Evolutionary conservation across 202 grass and related monocot species (phyloP).

Genomic region (Setaria italica): DNA sequence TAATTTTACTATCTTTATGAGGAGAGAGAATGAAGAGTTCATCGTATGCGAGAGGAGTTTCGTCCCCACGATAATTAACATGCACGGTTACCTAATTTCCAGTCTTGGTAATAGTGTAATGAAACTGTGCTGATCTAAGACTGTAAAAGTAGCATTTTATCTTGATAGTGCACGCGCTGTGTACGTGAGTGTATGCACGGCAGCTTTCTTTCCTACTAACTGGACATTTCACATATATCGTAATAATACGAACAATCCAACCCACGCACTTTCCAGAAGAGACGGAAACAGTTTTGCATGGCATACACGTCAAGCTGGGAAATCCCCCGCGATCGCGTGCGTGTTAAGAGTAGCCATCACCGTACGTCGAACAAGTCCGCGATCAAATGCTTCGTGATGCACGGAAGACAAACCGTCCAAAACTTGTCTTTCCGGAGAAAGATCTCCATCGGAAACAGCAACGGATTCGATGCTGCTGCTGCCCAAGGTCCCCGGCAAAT

Average conservation of each 20-base stretch:
- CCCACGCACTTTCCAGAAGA: neutral
- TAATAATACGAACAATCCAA: neutral
- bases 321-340: neutral
- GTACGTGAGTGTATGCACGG: no score
- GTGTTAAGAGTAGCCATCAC: neutral
- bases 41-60: no score
- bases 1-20: no score
- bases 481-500: no score
- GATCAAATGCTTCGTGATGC: neutral
- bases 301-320: neutral
- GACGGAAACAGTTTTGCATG: neutral
- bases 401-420: neutral
- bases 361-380: neutral
- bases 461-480: neutral
- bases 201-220: no score
- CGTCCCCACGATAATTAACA: no score
- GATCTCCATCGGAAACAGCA: slow-evolving; percentile 18
- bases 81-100: no score
- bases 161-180: no score
- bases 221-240: neutral
- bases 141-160: no score
- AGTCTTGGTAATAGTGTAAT: no score
- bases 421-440: neutral
- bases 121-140: no score
- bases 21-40: no score